Conservation (phyloP, 768 basidiomycete genomes). For the Cystofilobasidium ferigula region DNA sequence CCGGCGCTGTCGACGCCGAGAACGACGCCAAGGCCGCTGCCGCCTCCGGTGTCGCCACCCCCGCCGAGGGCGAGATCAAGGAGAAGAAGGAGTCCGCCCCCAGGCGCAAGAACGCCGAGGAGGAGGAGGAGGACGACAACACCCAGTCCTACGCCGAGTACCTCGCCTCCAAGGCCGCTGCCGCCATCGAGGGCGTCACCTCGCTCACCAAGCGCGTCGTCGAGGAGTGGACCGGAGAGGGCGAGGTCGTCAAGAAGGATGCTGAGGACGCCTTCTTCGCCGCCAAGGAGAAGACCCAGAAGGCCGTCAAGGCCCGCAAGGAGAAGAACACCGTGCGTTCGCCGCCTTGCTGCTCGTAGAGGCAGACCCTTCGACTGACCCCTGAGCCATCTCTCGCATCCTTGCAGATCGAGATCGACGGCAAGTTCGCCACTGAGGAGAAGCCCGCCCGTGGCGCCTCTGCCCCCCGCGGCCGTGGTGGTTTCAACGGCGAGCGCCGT, state of each 20-base stretch:
- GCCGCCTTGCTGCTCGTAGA: neutral
- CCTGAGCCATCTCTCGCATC: neutral
- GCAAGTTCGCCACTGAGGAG: slow-evolving; percentile 16
- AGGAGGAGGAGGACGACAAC: slow-evolving; percentile 27
- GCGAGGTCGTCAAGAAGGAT: slow-evolving; percentile 26
- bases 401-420: slow-evolving; percentile 22
- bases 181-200: slow-evolving; percentile 25
- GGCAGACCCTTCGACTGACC: neutral
- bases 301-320: slow-evolving; percentile 23
- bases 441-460: neutral
- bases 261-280: slow-evolving; percentile 23
- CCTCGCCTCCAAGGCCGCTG: slow-evolving; percentile 23
- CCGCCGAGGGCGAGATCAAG: slow-evolving; percentile 17
- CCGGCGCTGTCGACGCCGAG: slow-evolving; percentile 20
- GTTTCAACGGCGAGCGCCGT: neutral
- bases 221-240: slow-evolving; percentile 25
- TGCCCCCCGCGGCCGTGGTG: slow-evolving; percentile 1
- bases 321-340: slow-evolving; percentile 23
- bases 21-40: slow-evolving; percentile 22
- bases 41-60: slow-evolving; percentile 23
- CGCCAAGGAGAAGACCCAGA: slow-evolving; percentile 24
- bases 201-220: slow-evolving; percentile 26
- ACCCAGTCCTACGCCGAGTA: slow-evolving; percentile 27
- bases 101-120: slow-evolving; percentile 19
- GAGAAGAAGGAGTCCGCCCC: slow-evolving; percentile 20